Conservation (phyloP, 495 filamentous ascomycete species). For the Daldinia vernicosa region DNA sequence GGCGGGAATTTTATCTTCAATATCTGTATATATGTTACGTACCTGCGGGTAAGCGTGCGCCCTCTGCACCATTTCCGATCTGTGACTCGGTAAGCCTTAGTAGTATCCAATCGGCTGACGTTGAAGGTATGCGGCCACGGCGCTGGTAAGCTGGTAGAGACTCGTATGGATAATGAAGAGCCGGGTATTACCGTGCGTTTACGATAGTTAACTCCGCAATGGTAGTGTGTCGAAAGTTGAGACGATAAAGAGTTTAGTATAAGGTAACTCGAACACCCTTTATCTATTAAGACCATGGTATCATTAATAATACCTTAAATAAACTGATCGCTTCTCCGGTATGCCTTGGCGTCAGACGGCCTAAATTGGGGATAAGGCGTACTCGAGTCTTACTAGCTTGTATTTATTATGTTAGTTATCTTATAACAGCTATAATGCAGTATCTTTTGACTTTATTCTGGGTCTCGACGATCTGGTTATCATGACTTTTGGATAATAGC, state of each 20-base stretch:
- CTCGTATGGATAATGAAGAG: slow-evolving; percentile 1
- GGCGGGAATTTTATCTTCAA: slow-evolving; percentile 23
- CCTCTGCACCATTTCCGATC: slow-evolving; percentile 17
- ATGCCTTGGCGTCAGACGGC: slow-evolving; percentile 5
- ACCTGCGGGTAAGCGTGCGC: slow-evolving; percentile 26
- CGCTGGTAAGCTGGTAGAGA: slow-evolving; percentile 7
- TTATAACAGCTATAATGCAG: neutral
- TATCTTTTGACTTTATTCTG: neutral
- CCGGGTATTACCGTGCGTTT: slow-evolving; percentile 14
- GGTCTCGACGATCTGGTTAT: neutral
- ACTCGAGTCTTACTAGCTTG: neutral
- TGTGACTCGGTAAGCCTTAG: neutral
- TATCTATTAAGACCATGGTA: slow-evolving; percentile 14
- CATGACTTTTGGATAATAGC: neutral
- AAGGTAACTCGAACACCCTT: slow-evolving; percentile 10
- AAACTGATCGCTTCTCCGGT: slow-evolving; percentile 15
- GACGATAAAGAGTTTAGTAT: slow-evolving; percentile 13
- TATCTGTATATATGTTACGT: neutral
- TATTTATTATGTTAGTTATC: neutral
- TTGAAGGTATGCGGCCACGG: neutral
- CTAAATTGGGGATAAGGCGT: neutral
- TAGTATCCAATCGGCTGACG: neutral
- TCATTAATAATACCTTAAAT: slow-evolving; percentile 36
- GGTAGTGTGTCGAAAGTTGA: neutral
- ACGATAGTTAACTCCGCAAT: slow-evolving; percentile 8